Percentiles rank a stretch among this genome's conserved stretches.
These are phyloP conservation scores for Tuber melanosporum DNA, from an alignment of 495 filamentous ascomycete genomes.

Conservation along the genomic window DNA sequence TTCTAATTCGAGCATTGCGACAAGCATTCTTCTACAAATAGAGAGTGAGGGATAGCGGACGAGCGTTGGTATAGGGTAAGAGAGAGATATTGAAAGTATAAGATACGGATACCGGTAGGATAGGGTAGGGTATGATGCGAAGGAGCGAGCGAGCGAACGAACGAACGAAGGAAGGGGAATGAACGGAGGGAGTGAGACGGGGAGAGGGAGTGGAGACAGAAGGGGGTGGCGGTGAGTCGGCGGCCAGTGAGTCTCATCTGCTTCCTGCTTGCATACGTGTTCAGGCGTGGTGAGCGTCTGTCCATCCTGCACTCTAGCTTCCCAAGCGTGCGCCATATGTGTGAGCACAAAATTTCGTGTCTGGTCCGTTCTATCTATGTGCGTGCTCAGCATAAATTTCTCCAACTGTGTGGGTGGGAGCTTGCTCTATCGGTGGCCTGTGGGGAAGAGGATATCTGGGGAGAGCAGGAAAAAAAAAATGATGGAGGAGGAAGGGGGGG, in stretches of 20 bases:
- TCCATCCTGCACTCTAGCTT: slow-evolving; percentile 2
- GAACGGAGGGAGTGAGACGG: slow-evolving; percentile 33
- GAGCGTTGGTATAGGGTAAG: background rate
- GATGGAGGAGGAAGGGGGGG: background rate
- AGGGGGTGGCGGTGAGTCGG: slow-evolving; percentile 29
- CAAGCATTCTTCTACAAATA: background rate
- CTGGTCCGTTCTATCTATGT: slow-evolving; percentile 29
- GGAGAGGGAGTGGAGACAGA: slow-evolving; percentile 24
- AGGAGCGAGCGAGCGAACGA: slow-evolving; percentile 5
- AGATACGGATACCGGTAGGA: background rate
- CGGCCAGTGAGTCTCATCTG: slow-evolving; percentile 39
- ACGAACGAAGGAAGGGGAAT: background rate
- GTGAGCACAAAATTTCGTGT: slow-evolving; percentile 23
- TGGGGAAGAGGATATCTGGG: background rate
- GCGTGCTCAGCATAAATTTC: slow-evolving; percentile 5
- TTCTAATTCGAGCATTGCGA: background rate
- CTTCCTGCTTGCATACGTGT: slow-evolving; percentile 39
- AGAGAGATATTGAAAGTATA: background rate
- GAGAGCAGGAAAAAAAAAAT: background rate
- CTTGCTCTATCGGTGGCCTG: background rate
- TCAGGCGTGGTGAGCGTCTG: slow-evolving; percentile 23
- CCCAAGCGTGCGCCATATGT: slow-evolving; percentile 8
- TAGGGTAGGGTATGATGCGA: background rate
- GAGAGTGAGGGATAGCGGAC: background rate
- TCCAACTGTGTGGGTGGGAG: slow-evolving; percentile 27